phyloP scores from a whole-genome alignment of 2,329 filamentous ascomycete species.

The Fusarium domesticum region DNA sequence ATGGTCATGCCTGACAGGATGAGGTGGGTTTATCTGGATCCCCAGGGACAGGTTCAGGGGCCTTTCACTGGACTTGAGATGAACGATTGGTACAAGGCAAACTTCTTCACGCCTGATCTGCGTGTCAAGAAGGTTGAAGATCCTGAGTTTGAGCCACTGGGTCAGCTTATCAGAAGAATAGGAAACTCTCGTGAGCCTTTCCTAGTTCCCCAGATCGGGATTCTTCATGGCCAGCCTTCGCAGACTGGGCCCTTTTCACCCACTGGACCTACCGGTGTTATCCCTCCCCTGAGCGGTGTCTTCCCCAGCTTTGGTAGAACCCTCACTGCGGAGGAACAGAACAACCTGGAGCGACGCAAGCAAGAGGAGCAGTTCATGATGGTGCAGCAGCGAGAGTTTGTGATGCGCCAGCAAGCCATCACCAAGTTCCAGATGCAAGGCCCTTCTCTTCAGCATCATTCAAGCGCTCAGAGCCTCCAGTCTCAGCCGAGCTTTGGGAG shows the following conservation, averaged over 20 bases:
- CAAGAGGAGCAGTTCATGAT: constrained; percentile 98
- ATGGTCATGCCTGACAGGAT: constrained; percentile 99
- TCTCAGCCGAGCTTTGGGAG: constrained; percentile 96
- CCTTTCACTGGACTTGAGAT: constrained; percentile 97
- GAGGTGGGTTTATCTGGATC: constrained; percentile 97
- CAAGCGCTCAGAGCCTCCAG: constrained; percentile 91
- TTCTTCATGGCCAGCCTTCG: constrained; percentile 76
- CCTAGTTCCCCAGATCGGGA: constrained; percentile 93
- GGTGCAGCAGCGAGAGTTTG: constrained; percentile 90
- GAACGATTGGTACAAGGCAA: constrained; percentile 99
- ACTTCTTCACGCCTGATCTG: constrained; percentile 93
- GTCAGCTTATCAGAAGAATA: constrained; percentile 90
- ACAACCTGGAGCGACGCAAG: constrained; percentile 91
- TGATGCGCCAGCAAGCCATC: constrained; percentile 80
- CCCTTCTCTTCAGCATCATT: constrained; percentile 76
- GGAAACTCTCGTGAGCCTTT: constrained; percentile 97
- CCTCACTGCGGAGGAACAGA: constrained; percentile 94
- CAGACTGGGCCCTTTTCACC: constrained; percentile 48
- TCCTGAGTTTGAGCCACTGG: constrained; percentile 87
- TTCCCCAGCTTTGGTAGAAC: constrained; percentile 97
- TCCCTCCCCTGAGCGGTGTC: constrained; percentile 86
- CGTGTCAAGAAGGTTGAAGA: constrained; percentile 95
- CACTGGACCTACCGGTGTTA: constrained; percentile 57
- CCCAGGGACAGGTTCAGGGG: constrained; percentile 86
- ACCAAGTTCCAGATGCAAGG: constrained; percentile 65